phyloP scores from a whole-genome alignment of 345 rosid species.

The Moricandia arvensis region DNA sequence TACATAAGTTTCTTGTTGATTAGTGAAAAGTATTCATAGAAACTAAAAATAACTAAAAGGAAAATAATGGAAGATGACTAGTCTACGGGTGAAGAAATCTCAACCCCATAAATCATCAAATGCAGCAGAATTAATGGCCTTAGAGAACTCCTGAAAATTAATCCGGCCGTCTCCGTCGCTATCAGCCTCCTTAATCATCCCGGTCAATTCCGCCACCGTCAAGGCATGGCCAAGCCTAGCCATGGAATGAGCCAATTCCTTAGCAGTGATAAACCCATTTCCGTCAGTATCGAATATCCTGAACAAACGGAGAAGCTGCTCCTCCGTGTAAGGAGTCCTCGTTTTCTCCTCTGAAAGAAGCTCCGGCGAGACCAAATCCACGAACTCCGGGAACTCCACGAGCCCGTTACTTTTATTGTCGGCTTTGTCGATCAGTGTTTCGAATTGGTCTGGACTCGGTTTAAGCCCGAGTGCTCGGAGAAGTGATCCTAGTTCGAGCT shows the following conservation, averaged over 20 bases:
- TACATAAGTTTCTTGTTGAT: too few relatives aligned
- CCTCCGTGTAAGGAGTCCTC: conserved; percentile 73
- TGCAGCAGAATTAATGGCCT: conserved; percentile 85
- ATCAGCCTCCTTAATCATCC: conserved; percentile 96
- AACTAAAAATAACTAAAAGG: not conserved
- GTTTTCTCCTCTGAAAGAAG: conserved; percentile 51
- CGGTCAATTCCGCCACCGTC: conserved; percentile 76
- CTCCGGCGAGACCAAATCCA: conserved; percentile 75
- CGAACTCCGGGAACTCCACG: conserved; percentile 82
- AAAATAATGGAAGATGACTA: too few relatives aligned
- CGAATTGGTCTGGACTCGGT: conserved; percentile 75
- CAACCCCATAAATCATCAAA: conserved; percentile 80
- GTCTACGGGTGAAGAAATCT: not conserved
- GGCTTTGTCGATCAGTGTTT: conserved; percentile 62
- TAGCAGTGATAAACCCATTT: conserved; percentile 75
- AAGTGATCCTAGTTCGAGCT: conserved; percentile 83
- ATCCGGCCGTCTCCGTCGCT: conserved; percentile 90
- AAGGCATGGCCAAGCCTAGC: conserved; percentile 81
- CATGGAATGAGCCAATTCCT: conserved; percentile 86
- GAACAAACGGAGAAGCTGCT: conserved; percentile 64
- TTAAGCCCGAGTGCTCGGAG: conserved; percentile 72
- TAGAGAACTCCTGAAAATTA: conserved; percentile 68
- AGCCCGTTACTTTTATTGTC: conserved; percentile 84
- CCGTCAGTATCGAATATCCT: conserved; percentile 76
- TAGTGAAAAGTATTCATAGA: not conserved